Conservation (phyloP, 768 basidiomycete species). For the Astraeus odoratus region DNA sequence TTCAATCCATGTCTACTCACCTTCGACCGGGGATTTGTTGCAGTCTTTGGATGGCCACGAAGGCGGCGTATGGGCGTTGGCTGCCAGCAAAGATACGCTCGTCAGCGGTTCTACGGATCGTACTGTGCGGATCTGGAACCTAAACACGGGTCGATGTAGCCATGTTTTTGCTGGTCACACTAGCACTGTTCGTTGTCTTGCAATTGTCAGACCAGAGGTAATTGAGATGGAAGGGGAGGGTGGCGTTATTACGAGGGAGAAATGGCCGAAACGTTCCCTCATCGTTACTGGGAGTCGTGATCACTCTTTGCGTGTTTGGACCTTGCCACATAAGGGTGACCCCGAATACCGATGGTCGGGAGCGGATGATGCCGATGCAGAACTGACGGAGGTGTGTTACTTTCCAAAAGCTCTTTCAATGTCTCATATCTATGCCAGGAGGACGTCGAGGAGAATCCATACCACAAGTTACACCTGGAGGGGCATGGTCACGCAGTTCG, state of each 20-base stretch:
- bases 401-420: background rate
- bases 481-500: conserved; percentile 92
- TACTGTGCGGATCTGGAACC: conserved; percentile 88
- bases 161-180: conserved; percentile 97
- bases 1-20: conserved; percentile 91
- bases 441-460: conserved; percentile 78
- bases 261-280: conserved; percentile 63
- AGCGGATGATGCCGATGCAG: conserved; percentile 52
- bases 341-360: conserved; percentile 67
- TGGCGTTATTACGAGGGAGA: conserved; percentile 59
- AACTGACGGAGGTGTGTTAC: conserved; percentile 41
- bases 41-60: conserved; percentile 83
- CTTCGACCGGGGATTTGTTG: conserved; percentile 68
- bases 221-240: conserved; percentile 65
- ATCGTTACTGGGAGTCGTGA: conserved; percentile 72
- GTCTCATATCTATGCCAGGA: conserved; percentile 32
- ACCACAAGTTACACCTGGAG: conserved; percentile 74
- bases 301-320: conserved; percentile 61
- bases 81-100: conserved; percentile 77
- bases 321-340: conserved; percentile 60
- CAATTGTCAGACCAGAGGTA: conserved; percentile 91
- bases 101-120: conserved; percentile 93
- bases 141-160: conserved; percentile 71
- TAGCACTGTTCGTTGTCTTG: conserved; percentile 91
- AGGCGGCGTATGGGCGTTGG: conserved; percentile 96